Base-by-base conservation (phyloP, 371 early-diverging fungal genomes). In the Rhizopus stolonifer region DNA sequence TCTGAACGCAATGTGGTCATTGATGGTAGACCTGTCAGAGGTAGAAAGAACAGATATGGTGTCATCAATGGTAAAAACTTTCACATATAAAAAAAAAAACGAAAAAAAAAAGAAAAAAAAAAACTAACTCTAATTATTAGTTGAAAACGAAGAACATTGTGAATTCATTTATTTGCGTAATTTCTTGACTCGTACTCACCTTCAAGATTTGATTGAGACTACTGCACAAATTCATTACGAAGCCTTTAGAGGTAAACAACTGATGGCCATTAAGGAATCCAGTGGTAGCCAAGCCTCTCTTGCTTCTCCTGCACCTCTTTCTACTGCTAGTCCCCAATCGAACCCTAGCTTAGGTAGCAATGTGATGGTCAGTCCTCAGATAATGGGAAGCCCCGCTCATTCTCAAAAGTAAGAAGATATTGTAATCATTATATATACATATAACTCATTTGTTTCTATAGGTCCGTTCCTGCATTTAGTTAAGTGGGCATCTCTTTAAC, bases 201-300 rank as follows among this genome's bases (percentile, higher is more conserved):
- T 93, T 46, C 89, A 89, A 58, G 91, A 91, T 54, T 76, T 92
- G 56, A 84, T 92, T 54, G 94, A 93, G 64, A 89, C 90, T 44
- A 93, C 94, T 9, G 83, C 89, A 14, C 82, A 87, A 63, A 82
- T 88, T 52, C 93, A 92, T 64, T 93, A 93, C 67, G 94, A 93
- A 71, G 80, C 87, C n/a, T 96, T 93, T 89, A 85, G 96, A 48
- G 86, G 92, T 25, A 81, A 87, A 63, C 92, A 92, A 70, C 69
- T 92, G 39, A 65, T 92, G 52, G 92, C 94, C 34, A 77, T 92
- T 48, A 91, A 90, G 69, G 92, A 90, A 69, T 73, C 64, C 26
- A 24, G 54, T 13, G 49, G 48, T 22, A 59, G 46, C 46, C 71
- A 70, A 39, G 42, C 52, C 11, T 64, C 66, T 13, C 32, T 64